These are phyloP conservation scores for Ogataea trehaloabstinens DNA, from an alignment of 805 yeast species.

Conservation along the genomic window DNA sequence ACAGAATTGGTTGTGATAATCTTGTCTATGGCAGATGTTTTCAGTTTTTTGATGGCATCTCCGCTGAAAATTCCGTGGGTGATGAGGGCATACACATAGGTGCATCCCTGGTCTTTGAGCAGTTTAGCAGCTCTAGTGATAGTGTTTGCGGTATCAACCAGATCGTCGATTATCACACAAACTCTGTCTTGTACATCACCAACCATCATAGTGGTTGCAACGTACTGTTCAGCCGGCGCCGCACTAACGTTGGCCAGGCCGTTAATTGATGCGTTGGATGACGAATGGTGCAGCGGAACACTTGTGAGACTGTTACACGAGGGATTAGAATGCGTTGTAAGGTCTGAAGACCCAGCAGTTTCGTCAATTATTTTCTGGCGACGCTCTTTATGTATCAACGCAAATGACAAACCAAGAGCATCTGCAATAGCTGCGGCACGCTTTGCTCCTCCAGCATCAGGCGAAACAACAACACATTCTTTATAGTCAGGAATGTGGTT, in stretches of 20 bases:
- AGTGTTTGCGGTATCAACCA: constrained; percentile 91
- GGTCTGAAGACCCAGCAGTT: constrained; percentile 10
- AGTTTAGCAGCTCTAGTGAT: constrained; percentile 89
- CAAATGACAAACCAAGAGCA: constrained; percentile 81
- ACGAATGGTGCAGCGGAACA: constrained; percentile 14
- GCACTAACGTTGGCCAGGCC: constrained; percentile 5
- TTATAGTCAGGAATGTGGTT: constrained; percentile 74
- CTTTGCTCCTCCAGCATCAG: constrained; percentile 99
- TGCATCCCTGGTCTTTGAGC: constrained; percentile 90
- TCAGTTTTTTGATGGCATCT: constrained; percentile 75
- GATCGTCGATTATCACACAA: constrained; percentile 90
- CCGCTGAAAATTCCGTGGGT: constrained; percentile 95
- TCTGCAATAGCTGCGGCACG: constrained; percentile 95
- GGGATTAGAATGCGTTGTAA: constrained; percentile 14
- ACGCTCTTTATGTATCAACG: constrained; percentile 92
- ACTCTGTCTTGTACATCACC: constrained; percentile 88
- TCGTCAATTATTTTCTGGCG: constrained; percentile 44
- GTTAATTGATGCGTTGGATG: constrained; percentile 16
- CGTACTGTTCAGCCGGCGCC: constrained; percentile 24
- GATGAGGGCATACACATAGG: constrained; percentile 77
- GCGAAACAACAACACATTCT: constrained; percentile 90
- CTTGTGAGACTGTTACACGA: constrained; percentile 17
- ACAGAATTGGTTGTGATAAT: constrained; percentile 87
- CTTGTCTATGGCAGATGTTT: constrained; percentile 71
- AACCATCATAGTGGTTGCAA: constrained; percentile 90